Evolutionary conservation across 108 stramenopile species (phyloP), one percentile per base, ranked within the genome.

Genomic region (Cyclotella kingstonii): DNA sequence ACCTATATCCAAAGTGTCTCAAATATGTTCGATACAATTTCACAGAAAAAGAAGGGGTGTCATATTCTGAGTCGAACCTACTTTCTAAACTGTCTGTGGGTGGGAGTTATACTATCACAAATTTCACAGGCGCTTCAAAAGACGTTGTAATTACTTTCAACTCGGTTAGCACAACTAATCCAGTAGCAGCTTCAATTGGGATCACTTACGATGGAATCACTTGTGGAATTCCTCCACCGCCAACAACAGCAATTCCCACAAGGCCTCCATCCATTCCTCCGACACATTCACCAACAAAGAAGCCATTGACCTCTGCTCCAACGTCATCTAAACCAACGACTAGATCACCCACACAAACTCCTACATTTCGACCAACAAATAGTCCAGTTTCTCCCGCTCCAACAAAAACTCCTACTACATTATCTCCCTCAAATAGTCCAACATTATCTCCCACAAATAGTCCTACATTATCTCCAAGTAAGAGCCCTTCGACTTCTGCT

Each of bases 41-140:
- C 50, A 26, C 63, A 27, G 60, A 47, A 35, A 30, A 18, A 8
- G 68, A 68, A 25, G 73, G 73, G 26, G 59, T 52, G 2, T 46
- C 42, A 3, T 81, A 79, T 45, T 47, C 62, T 12, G 52, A 55
- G 15, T 85, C 84, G 4, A 35, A 53, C 3, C 48, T 76, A 29
- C 19, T 71, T 3, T 68, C 78, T 3, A 76, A 81, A 52, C 45
- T 82, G 14, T 27, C 12, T 14, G 43, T 49, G 15, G 81, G 81
- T 8, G 44, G 29, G 6, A 47, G 8, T 7, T 66, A 46, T 28
- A 57, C 54, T 11, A 55, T 55, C 22, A 5, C 38, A 8, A 23
- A 55, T 39, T 55, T 55, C 40, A 39, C 23, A 40, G 38, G 38
- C 15, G 25, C 54, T 6, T 35, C 38, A 2, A 55, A 55, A 22